Evolutionary conservation across 345 rosid species (phyloP).

Genomic region (Eucalyptus brandiana): DNA sequence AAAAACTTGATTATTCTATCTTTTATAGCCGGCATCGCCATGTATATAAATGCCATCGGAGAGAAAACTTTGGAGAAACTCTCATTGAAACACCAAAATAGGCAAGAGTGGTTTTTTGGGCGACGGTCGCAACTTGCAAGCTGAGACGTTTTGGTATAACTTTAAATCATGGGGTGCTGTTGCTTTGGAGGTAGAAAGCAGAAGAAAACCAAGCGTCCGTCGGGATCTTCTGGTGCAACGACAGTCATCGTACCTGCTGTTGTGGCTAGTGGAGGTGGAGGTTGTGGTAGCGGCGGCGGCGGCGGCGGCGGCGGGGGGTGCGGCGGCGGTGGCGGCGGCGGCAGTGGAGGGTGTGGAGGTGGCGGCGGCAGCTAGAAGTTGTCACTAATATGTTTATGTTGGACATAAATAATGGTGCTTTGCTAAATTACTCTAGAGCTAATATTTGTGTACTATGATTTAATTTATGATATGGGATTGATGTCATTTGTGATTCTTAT

Average conservation of each 20-base stretch:
- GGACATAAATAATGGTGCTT: background rate
- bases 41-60: background rate
- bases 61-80: background rate
- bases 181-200: background rate
- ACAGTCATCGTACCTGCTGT: background rate
- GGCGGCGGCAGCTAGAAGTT: background rate
- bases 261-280: background rate
- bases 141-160: background rate
- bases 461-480: background rate
- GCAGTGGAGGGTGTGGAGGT: background rate
- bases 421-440: background rate
- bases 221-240: background rate
- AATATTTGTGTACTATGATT: background rate
- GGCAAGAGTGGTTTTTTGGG: background rate
- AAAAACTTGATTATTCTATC: background rate
- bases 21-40: background rate
- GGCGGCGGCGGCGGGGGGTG: rapidly evolving
- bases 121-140: background rate
- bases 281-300: rapidly evolving
- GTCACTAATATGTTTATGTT: background rate
- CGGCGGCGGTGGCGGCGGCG: rapidly evolving
- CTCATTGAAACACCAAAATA: background rate
- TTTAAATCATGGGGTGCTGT: background rate
- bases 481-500: background rate
- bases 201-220: background rate